Evolutionary conservation across 2,329 filamentous ascomycete species (phyloP), one percentile per base, ranked within the genome.

Genomic region (Clarireedia sp.): DNA sequence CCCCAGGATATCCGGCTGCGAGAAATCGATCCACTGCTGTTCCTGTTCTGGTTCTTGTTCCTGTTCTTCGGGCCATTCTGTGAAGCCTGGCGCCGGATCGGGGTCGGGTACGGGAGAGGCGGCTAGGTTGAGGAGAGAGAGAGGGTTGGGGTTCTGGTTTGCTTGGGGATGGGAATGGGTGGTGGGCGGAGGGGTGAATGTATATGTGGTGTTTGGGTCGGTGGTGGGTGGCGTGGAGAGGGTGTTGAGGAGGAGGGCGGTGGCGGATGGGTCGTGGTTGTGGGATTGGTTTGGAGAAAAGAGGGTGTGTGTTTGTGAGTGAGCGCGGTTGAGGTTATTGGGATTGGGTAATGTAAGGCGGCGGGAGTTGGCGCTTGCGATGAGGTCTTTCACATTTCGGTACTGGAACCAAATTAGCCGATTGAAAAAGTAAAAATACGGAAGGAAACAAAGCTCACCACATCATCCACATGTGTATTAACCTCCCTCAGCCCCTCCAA

Each of bases 401-500:
- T 54, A 54, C 51, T 54, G 26, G 9, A 12, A 4, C 6, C 9
- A 19, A 8, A 6, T 52, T 17, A 37, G 26, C 24, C 33, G 2
- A 19, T 37, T 7, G 3, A 16, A 19, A 24, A 14, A 3, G 10
- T 33, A 23, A 3, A 23, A 29, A 7, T 26, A 12, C 17, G 16
- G 10, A 12, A 2, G 8, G 10, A 48, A 7, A 24, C 6, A 24
- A 45, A 26, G 36, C 51, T 53, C n/a, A 48, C 51, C 47, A 53
- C 12, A 40, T 48, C 51, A 48, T 53, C 43, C 14, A 53, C 51
- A 29, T 53, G 51, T 10, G 43, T n/a, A 14, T 53, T 53, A 12
- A 53, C 51, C 33, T 48, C 51, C 14, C 43, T 53, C 33, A 53
- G 40, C 23, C 51, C 51, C 12, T 53, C 51, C 17, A 53, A 17